A percentile compares a stretch with the other conserved stretches of the same genome.
Evolutionary conservation across 2,329 filamentous ascomycete species (phyloP).

Genomic region (Ophiostoma ulmi): DNA sequence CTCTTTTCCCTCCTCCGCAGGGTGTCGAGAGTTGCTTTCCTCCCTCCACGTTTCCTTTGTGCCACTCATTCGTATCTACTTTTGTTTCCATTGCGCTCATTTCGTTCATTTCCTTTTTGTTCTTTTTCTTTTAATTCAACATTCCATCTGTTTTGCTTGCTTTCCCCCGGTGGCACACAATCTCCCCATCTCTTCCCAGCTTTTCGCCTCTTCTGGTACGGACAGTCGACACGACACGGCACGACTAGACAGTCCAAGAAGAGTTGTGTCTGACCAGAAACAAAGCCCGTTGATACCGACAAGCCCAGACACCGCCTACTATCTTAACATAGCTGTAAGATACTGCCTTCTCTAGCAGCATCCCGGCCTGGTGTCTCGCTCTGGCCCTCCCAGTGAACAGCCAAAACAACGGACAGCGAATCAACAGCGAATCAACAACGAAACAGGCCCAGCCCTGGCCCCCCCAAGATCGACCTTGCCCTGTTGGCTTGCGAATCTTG

Average conservation of each 20-base stretch:
- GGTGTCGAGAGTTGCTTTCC: background rate
- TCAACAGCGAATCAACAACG: background rate
- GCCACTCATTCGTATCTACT: background rate
- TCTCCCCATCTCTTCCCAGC: background rate
- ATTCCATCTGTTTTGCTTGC: conserved; percentile 14
- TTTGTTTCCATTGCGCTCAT: background rate
- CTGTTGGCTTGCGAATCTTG: background rate
- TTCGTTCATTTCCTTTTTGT: conserved; percentile 3
- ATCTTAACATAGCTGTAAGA: background rate
- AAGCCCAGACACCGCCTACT: too few relatives aligned
- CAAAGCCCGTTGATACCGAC: background rate
- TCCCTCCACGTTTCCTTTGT: conserved; percentile 12
- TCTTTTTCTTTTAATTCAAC: background rate
- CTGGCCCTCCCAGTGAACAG: background rate
- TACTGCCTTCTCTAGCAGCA: conserved; percentile 14
- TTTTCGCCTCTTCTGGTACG: background rate
- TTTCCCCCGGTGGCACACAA: background rate
- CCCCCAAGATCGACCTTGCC: background rate
- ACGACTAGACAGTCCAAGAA: background rate
- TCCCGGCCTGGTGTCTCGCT: conserved; percentile 19
- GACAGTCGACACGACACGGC: background rate
- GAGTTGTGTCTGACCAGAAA: background rate
- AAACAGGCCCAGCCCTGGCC: conserved; percentile 1
- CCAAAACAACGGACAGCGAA: background rate
- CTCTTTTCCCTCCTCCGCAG: conserved; percentile 1